These are phyloP conservation scores for Aspergillus sp. DNA, from an alignment of 2,329 filamentous ascomycete species.

Conservation along the genomic window DNA sequence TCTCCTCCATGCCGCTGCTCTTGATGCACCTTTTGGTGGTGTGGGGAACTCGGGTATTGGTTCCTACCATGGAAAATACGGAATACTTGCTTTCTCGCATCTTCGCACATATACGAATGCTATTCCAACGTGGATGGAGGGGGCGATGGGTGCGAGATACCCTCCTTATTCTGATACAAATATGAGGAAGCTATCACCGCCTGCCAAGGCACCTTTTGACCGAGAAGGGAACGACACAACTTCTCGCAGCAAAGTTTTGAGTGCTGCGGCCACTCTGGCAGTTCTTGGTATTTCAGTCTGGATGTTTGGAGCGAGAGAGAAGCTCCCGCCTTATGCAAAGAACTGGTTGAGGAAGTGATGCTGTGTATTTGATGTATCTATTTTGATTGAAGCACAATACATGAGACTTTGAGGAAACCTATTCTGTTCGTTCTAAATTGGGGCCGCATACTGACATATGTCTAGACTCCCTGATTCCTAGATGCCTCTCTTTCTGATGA, in stretches of 20 bases:
- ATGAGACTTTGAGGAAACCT: not conserved
- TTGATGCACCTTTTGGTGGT: conserved; percentile 13
- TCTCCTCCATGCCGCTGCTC: conserved; percentile 13
- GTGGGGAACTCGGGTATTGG: conserved; percentile 15
- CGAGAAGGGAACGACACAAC: not conserved
- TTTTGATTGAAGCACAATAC: not conserved
- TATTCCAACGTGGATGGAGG: not conserved
- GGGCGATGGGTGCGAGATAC: not conserved
- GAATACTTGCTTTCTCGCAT: conserved; percentile 8
- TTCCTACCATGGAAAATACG: conserved; percentile 15
- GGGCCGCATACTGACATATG: too few relatives aligned
- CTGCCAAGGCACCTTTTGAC: not conserved
- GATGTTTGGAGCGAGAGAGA: not conserved
- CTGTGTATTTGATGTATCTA: not conserved
- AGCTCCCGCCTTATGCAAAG: not conserved
- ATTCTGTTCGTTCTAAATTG: not conserved
- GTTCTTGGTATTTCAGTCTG: not conserved
- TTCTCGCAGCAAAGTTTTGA: not conserved
- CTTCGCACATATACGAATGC: not conserved
- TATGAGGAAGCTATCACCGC: not conserved
- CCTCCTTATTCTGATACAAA: not conserved
- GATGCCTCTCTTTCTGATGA: too few relatives aligned
- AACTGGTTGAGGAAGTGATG: not conserved
- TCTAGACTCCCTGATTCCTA: too few relatives aligned
- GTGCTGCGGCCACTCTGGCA: not conserved